Percentiles rank a stretch among this genome's conserved stretches.
These are phyloP conservation scores for Hymenoscyphus linearis DNA, from an alignment of 2,329 filamentous ascomycete species.

Conservation along the genomic window DNA sequence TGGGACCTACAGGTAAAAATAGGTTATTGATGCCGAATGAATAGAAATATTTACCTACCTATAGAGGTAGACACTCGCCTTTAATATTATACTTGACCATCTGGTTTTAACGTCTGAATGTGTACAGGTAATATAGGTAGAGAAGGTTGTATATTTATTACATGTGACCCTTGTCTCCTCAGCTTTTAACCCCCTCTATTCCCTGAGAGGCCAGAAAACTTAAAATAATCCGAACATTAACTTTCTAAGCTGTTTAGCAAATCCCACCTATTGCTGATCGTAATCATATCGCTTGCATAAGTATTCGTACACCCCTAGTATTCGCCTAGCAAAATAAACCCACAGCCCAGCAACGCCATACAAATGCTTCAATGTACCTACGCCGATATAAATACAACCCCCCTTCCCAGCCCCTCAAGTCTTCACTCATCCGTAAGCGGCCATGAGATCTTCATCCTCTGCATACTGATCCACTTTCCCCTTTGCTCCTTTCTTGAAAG, in stretches of 20 bases:
- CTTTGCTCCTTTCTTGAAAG: slow-evolving; percentile 14
- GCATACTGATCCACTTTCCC: slow-evolving; percentile 29
- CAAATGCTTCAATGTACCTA: slow-evolving; percentile 4
- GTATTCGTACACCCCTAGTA: background rate
- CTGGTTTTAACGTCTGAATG: too few species aligned
- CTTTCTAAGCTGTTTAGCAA: background rate
- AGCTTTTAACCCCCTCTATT: background rate
- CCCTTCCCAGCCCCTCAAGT: background rate
- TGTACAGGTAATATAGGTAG: too few species aligned
- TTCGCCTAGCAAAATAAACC: background rate
- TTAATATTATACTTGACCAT: too few species aligned
- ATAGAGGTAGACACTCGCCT: too few species aligned
- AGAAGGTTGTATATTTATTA: too few species aligned
- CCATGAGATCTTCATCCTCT: slow-evolving; percentile 44
- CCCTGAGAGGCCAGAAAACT: background rate
- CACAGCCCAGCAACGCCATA: slow-evolving; percentile 5
- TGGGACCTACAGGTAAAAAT: background rate
- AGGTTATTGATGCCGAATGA: too few species aligned
- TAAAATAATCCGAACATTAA: background rate
- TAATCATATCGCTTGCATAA: background rate
- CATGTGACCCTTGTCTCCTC: background rate
- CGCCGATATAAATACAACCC: background rate
- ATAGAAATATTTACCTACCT: too few species aligned
- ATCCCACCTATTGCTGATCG: background rate
- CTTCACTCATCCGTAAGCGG: slow-evolving; percentile 37